Evolutionary conservation across 225 moss, liverwort and hornwort genomes (phyloP).

Genomic region (Straminergon stramineum): DNA sequence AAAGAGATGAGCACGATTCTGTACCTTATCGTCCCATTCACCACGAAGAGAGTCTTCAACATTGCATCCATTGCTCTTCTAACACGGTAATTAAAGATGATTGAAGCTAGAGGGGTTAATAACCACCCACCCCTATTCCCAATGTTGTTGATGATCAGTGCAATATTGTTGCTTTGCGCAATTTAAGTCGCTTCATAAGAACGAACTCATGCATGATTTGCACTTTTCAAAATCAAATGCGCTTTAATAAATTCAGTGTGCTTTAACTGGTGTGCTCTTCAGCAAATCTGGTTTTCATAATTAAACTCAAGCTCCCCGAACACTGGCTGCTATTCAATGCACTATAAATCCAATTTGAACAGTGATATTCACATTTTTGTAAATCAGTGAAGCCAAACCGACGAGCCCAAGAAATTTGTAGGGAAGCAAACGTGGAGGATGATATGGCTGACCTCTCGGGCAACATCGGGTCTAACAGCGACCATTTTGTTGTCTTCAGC

Average conservation of each 20-base stretch:
- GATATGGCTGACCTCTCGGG: conserved; percentile 42
- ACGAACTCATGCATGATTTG: background rate
- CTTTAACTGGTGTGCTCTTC: background rate
- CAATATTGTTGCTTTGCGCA: background rate
- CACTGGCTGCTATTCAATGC: background rate
- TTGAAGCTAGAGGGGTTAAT: background rate
- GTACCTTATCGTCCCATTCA: background rate
- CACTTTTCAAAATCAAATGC: background rate
- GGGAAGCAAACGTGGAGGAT: background rate
- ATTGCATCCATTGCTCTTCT: background rate
- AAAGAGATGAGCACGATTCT: background rate
- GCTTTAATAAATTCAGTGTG: background rate
- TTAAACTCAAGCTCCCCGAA: background rate
- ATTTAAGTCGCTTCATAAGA: background rate
- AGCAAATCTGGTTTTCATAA: background rate
- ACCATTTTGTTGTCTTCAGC: background rate
- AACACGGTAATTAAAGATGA: background rate
- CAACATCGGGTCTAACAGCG: conserved; percentile 39
- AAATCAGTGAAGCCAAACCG: background rate
- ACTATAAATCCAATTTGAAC: background rate
- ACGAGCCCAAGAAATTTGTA: too few species aligned
- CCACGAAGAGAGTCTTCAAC: background rate
- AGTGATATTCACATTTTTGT: background rate
- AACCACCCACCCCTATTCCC: background rate
- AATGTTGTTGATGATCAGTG: background rate